Evolutionary conservation across 306 rosid species (phyloP), one percentile per base, ranked within the genome.

Genomic region (Malus sylvestris): DNA sequence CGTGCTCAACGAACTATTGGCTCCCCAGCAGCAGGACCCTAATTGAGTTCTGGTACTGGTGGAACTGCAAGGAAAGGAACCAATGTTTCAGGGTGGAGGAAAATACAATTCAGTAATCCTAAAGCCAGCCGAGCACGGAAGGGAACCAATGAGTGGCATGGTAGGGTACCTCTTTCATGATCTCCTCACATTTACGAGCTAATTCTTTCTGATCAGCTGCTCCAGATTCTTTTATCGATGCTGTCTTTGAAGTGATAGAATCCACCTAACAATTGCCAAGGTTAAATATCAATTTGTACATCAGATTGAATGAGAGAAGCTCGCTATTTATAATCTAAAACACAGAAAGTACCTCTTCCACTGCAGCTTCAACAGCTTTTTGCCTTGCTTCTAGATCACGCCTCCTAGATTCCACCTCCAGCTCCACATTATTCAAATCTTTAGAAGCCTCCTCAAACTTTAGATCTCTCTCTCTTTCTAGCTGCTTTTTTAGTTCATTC

Each of bases 351-450:
- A 95, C 98, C 96, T 92, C 89, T 49, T 83, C 77, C 32, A 89
- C 77, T 75, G 89, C 81, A 77, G 88, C 79, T 85, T 84, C 96
- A 11, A 89, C 91, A 78, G 83, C 85, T 79, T 70, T 90, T 60
- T 83, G 88, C 68, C 93, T 88, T 40, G 84, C 81, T 87, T 92
- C 95, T 22, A 88, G 80, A 80, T 65, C 83, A 67, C 7, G 74
- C 69, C 87, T 89, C 90, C 79, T 87, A 30, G 95, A 85, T 69
- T 92, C 96, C 76, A 83, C 89, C 60, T 89, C 97, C 25, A 60
- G 77, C 80, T 80, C 84, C 60, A 77, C 86, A 66, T 73, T 83
- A 71, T 67, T 80, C 23, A 85, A 68, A 70, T 88, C 80, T 61
- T 81, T 83, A 70, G 83, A 70, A 75, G 89, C 95, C 76, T 89